Evolutionary conservation across 768 basidiomycete species (phyloP).

Genomic region (Rhizopogon sp.): DNA sequence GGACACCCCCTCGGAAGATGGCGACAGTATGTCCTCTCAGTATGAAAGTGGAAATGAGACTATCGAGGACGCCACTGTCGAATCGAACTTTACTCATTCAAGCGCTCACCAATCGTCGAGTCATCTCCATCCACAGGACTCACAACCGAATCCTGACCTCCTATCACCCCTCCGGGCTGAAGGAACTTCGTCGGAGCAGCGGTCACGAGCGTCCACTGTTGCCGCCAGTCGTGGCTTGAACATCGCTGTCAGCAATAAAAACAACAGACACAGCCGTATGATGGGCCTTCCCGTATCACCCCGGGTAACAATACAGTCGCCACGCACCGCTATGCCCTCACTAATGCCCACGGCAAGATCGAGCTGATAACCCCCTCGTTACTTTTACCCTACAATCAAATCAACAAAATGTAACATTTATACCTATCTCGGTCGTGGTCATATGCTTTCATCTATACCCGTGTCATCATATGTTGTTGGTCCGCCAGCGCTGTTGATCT

Average conservation of each 20-base stretch:
- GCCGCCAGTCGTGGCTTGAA: constrained; percentile 73
- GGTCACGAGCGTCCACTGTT: constrained; percentile 49
- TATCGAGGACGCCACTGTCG: constrained; percentile 50
- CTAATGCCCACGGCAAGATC: constrained; percentile 21
- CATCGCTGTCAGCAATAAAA: constrained; percentile 51
- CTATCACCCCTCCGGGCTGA: constrained; percentile 16
- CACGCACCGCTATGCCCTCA: constrained; percentile 10
- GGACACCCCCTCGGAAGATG: constrained; percentile 64
- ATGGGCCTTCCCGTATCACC: constrained; percentile 55
- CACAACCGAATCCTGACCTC: constrained; percentile 16
- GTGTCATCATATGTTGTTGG: constrained; percentile 3
- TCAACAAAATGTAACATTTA: neutral
- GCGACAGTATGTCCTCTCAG: constrained; percentile 59
- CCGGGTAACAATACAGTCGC: constrained; percentile 15
- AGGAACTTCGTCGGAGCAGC: constrained; percentile 28
- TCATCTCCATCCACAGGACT: constrained; percentile 33
- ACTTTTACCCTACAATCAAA: neutral
- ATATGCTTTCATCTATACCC: constrained; percentile 24
- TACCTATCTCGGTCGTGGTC: constrained; percentile 9
- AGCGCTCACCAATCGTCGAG: constrained; percentile 32
- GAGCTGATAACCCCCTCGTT: constrained; percentile 9
- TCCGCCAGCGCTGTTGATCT: constrained; percentile 5
- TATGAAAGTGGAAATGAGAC: constrained; percentile 77
- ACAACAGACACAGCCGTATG: constrained; percentile 60
- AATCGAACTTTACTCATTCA: constrained; percentile 37